Evolutionary conservation across 2,329 filamentous ascomycete genomes (phyloP).

Genomic region (Fusarium pseudograminearum): DNA sequence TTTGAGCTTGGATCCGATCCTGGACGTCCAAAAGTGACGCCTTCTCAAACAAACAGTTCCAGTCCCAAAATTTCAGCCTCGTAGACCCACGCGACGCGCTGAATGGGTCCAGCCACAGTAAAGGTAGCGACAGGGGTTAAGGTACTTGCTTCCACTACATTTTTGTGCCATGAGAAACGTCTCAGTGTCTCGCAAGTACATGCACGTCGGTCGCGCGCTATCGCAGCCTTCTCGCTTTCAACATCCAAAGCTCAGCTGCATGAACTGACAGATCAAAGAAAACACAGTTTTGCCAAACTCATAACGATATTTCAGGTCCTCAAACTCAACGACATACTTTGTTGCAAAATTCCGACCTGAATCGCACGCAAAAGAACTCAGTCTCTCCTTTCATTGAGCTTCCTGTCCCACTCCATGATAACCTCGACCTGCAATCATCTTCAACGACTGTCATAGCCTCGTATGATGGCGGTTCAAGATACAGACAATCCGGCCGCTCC

Average conservation of each 20-base stretch:
- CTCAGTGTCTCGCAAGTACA: slow-evolving; percentile 1
- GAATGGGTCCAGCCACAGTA: slow-evolving; percentile 33
- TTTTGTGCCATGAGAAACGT: not conserved
- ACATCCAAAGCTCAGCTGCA: slow-evolving; percentile 19
- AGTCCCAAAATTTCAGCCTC: slow-evolving; percentile 54
- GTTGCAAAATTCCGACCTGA: not conserved
- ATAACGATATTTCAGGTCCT: not conserved
- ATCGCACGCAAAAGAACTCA: not conserved
- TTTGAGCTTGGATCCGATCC: slow-evolving; percentile 32
- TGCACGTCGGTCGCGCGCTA: slow-evolving; percentile 6
- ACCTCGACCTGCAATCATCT: slow-evolving; percentile 14
- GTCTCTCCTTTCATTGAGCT: not conserved
- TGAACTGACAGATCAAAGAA: slow-evolving; percentile 17
- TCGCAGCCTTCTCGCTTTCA: slow-evolving; percentile 44
- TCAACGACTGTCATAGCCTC: slow-evolving; percentile 26
- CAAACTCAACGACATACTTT: not conserved
- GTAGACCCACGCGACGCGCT: slow-evolving; percentile 47
- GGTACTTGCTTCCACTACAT: slow-evolving; percentile 20
- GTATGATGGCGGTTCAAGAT: slow-evolving; percentile 64
- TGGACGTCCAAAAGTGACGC: slow-evolving; percentile 36
- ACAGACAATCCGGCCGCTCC: slow-evolving; percentile 61
- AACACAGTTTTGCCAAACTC: not conserved
- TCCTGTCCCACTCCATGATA: slow-evolving; percentile 20
- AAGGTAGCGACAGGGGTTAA: slow-evolving; percentile 21
- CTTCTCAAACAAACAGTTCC: slow-evolving; percentile 33